Percentiles rank a stretch among this genome's conserved stretches.
phyloP scores from a whole-genome alignment of 176 grass and related monocot genomes.

The Carex littledalei region DNA sequence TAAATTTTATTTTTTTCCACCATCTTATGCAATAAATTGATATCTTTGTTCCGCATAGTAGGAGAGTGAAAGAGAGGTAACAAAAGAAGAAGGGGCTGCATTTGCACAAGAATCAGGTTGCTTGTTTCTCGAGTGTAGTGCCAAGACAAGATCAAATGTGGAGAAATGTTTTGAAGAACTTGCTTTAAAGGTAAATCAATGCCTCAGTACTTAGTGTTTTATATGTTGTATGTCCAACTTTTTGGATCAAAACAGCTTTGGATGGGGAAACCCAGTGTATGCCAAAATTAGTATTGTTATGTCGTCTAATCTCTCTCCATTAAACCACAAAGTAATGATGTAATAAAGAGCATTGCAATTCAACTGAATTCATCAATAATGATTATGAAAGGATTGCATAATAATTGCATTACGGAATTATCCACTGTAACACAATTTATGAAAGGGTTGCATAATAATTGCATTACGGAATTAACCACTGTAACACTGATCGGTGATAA shows the following conservation, averaged over 20 bases:
- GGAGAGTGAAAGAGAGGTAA: constrained; percentile 78
- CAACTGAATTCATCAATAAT: background rate
- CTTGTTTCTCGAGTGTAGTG: constrained; percentile 91
- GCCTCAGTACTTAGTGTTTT: background rate
- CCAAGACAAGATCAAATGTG: constrained; percentile 83
- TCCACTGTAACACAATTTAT: background rate
- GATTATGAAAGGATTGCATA: background rate
- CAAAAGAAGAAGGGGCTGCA: constrained; percentile 83
- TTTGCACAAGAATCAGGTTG: constrained; percentile 74
- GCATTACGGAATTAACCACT: background rate
- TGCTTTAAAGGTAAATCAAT: constrained; percentile 65
- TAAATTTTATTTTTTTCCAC: background rate
- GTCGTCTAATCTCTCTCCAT: background rate
- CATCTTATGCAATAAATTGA: background rate
- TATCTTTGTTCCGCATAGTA: constrained; percentile 27
- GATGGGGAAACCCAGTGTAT: background rate
- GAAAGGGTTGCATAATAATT: background rate
- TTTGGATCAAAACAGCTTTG: background rate
- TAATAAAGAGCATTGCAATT: background rate
- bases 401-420: background rate
- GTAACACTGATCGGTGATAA: background rate
- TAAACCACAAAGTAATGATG: background rate
- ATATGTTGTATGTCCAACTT: background rate
- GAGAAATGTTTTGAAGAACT: constrained; percentile 97
- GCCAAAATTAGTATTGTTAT: background rate